Evolutionary conservation across 1,284 basidiomycete species (phyloP), one percentile per base, ranked within the genome.

Genomic region (Phellopilus nigrolimitatus): DNA sequence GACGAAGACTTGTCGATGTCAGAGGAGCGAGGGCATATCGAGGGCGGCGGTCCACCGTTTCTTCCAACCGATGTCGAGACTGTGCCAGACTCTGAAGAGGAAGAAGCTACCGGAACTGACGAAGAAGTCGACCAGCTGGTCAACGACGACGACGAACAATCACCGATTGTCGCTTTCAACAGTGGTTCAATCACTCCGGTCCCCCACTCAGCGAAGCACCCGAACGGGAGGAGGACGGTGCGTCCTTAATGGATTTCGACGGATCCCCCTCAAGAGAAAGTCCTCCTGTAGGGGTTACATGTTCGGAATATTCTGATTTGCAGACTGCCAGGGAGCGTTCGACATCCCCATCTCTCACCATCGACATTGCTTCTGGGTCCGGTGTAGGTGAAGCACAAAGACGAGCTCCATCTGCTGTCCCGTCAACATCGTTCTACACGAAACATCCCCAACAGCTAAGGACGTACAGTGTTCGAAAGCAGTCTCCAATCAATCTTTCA

Each of bases 91-190:
- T 49, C 51, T 13, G 28, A 41, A 22, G 37, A 27, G 12, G 51
- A 53, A n/a, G 24, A 25, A n/a, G 27, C 15, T 31, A 22, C 15
- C 21, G 10, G 24, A 1, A 46, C 43, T 3, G 42, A 38, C 21
- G 44, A 17, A 30, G 51, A 47, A 33, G 30, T 49, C 6, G 45
- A 49, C 36, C 38, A 53, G 22, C 31, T 53, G 15, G 21, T 9
- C 10, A 40, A 43, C 27, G 51, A 53, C 6, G 51, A 53, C 28
- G 39, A 49, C 15, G 9, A 8, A 15, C 33, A 22, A 30, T 5
- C n/a, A 5, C 17, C 36, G 9, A 3, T 22, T 33, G 24, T 25
- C 10, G 25, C 19, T 31, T 12, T 15, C 24, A 21, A 39, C 7
- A 46, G 30, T 28, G 10, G 24, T n/a, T 15, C 37, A 27, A 25